Percentiles rank a stretch among this genome's conserved stretches.
Evolutionary conservation across 257 asterid genomes (phyloP).

Genomic region (Thymus mandschuricus): DNA sequence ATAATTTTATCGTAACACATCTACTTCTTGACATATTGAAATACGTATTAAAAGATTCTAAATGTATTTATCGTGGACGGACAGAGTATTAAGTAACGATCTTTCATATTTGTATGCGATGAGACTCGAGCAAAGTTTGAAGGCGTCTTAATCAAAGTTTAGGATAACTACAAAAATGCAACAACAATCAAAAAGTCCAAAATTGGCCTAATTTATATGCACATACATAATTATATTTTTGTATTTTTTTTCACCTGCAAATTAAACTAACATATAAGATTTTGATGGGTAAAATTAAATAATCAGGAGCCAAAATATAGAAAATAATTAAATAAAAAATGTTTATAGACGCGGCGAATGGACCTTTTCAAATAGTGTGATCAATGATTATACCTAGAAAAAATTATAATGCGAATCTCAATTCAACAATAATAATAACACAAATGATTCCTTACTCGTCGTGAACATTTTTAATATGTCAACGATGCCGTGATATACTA

Average conservation of each 20-base stretch:
- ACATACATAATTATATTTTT: too few relatives aligned
- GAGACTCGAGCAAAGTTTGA: not conserved
- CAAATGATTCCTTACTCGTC: too few relatives aligned
- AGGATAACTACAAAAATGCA: not conserved
- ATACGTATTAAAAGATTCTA: too few relatives aligned
- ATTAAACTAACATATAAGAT: not conserved
- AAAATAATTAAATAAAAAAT: not conserved
- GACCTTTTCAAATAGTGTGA: not conserved
- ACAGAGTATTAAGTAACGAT: not conserved
- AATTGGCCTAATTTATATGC: too few relatives aligned
- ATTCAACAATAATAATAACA: too few relatives aligned
- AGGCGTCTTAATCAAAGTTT: conserved; percentile 20
- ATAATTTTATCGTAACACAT: too few relatives aligned
- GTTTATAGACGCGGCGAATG: not conserved
- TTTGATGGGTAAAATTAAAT: not conserved
- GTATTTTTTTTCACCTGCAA: too few relatives aligned
- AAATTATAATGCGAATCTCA: not conserved
- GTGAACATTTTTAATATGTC: too few relatives aligned
- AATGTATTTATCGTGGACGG: not conserved
- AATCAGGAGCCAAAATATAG: not conserved
- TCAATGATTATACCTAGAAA: not conserved
- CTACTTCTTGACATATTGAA: too few relatives aligned
- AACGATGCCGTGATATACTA: too few relatives aligned
- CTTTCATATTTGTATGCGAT: not conserved
- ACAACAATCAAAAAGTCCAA: too few relatives aligned